A percentile compares a stretch with the other conserved stretches of the same genome.
phyloP scores from a whole-genome alignment of 1,284 basidiomycete genomes.

The Bjerkandera adusta region DNA sequence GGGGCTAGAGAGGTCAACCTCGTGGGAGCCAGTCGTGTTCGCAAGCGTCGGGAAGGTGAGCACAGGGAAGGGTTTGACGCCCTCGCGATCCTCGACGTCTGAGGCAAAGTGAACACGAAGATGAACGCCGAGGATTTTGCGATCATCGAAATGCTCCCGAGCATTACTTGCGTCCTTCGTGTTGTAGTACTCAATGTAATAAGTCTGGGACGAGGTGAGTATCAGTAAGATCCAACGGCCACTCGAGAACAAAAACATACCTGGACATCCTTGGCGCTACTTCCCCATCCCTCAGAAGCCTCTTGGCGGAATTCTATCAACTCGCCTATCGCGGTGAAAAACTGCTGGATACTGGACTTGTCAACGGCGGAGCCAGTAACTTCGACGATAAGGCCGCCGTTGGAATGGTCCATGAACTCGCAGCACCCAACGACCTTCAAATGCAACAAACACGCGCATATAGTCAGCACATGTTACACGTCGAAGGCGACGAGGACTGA shows the following conservation, averaged over 20 bases:
- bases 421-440: slow-evolving; percentile 41
- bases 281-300: background rate
- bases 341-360: background rate
- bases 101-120: slow-evolving; percentile 24
- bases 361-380: slow-evolving; percentile 15
- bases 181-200: slow-evolving; percentile 64
- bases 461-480: too few species aligned
- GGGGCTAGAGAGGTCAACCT: background rate
- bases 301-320: background rate
- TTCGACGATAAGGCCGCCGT: slow-evolving; percentile 41
- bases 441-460: too few species aligned
- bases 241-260: background rate
- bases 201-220: slow-evolving; percentile 32
- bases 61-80: background rate
- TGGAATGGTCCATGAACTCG: slow-evolving; percentile 36
- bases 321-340: background rate
- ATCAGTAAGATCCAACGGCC: background rate
- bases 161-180: slow-evolving; percentile 46
- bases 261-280: background rate
- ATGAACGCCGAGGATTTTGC: slow-evolving; percentile 31
- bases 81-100: slow-evolving; percentile 2
- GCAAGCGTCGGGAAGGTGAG: background rate
- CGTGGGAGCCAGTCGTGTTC: background rate
- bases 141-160: slow-evolving; percentile 38
- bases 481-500: too few species aligned